Base-by-base conservation (phyloP, 495 filamentous ascomycete species). In the Xanthoparmelia taractica region DNA sequence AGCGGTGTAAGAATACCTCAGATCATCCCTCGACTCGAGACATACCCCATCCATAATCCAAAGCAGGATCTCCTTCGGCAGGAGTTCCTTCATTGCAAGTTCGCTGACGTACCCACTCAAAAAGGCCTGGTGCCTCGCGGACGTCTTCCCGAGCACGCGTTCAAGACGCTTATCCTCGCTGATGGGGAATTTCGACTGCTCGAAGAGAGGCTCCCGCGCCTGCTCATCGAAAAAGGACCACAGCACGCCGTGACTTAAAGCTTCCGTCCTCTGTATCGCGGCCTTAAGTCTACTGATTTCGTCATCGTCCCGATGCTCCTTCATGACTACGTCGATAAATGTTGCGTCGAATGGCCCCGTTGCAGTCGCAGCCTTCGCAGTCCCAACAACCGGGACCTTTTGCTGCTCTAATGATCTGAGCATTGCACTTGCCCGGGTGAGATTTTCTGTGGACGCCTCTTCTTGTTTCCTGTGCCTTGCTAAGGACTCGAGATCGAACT, bases 21-120 rank as follows among this genome's bases (percentile, higher is more conserved):
- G 74, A 62, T 83, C 82, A 36, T 83, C 81, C 45, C 80, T 80
- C 47, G 74, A 75, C 67, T 90, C 87, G 15, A 75, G 69, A 56
- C 82, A 80, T n/a, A 87, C 77, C 65, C 90, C 84, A 47, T 84
- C 75, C 15, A 95, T 75, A 4, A 93, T 80, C 91, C 91, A 96
- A 25, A 77, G 57, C 29, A 91, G 78, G 25, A 95, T 68, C 61
- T 90, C 84, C 59, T 91, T 84, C 2, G 92, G 86, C 8, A 94
- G 74, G 18, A 73, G 73, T 41, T 76, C 73, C 61, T 78, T 79
- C 23, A 70, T 70, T 34, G 86, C 75, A 25, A 87, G 80, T 63
- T 84, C 79, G 65, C 84, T 81, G 1, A 87, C 75, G 61, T 86
- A 79, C 2, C 91, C 91, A 55, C 87, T 86, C 48, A 89, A 73